Percentiles rank a stretch among this genome's conserved stretches.
These are phyloP conservation scores for Carallia brachiata DNA, from an alignment of 345 rosid genomes.

Conservation along the genomic window DNA sequence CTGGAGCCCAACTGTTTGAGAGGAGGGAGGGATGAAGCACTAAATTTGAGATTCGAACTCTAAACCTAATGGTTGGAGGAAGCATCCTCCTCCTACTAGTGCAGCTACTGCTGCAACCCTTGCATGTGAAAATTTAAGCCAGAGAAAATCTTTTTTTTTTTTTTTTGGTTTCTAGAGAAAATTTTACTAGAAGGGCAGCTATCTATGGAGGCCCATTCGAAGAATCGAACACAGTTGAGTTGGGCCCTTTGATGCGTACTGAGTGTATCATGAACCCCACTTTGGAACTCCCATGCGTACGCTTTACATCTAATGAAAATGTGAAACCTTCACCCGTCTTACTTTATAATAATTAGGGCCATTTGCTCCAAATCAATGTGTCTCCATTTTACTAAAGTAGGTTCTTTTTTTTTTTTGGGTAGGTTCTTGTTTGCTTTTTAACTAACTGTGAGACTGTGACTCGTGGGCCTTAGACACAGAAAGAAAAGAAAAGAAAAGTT, in stretches of 20 bases:
- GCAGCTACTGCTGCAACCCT: too few relatives aligned
- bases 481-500: not conserved
- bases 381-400: not conserved
- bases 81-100: too few relatives aligned
- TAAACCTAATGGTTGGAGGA: too few relatives aligned
- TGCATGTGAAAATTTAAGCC: conserved; percentile 8
- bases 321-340: not conserved
- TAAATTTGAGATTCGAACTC: too few relatives aligned
- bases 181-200: conserved; percentile 1
- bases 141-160: conserved; percentile 1
- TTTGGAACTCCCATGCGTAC: conserved; percentile 18
- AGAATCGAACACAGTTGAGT: not conserved
- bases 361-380: conserved; percentile 10
- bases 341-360: conserved; percentile 23
- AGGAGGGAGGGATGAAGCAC: too few relatives aligned
- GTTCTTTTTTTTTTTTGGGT: too few relatives aligned
- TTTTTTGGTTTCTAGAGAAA: not conserved
- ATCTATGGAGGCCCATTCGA: not conserved
- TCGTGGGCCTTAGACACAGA: conserved; percentile 13
- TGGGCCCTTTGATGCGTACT: conserved; percentile 9
- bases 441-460: not conserved
- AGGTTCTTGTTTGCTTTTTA: not conserved
- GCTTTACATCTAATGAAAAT: conserved; percentile 21
- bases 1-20: too few relatives aligned
- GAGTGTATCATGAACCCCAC: conserved; percentile 22